Conservation (phyloP, 768 basidiomycete genomes). For the Coprinellus aureogranulatus region DNA sequence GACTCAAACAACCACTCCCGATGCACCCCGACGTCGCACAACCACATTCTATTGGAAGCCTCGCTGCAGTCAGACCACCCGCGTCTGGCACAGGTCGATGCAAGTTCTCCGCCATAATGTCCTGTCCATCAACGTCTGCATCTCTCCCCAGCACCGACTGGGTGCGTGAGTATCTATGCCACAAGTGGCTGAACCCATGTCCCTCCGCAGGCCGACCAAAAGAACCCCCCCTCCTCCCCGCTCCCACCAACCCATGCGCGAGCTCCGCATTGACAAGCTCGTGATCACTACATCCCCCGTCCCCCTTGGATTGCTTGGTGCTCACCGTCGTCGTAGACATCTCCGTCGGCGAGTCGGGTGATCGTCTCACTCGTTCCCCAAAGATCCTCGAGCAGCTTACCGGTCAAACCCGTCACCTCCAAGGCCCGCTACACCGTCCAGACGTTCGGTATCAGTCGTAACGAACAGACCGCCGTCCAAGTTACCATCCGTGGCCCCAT, state of each 20-base stretch:
- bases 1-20: too few relatives aligned
- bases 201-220: too few relatives aligned
- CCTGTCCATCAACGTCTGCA: too few relatives aligned
- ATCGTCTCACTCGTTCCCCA: constrained; percentile 96
- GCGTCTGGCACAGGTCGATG: too few relatives aligned
- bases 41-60: too few relatives aligned
- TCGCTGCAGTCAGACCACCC: too few relatives aligned
- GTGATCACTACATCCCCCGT: constrained; percentile 84
- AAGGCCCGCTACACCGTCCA: constrained; percentile 99
- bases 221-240: too few relatives aligned
- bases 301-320: constrained; percentile 8
- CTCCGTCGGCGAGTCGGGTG: constrained; percentile 99
- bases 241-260: constrained; percentile 94
- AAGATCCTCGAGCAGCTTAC: constrained; percentile 99
- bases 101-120: too few relatives aligned
- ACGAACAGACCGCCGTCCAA: constrained; percentile 99
- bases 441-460: constrained; percentile 98
- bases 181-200: too few relatives aligned
- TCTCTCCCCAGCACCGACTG: too few relatives aligned
- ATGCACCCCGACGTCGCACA: too few relatives aligned
- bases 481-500: constrained; percentile 98
- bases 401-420: constrained; percentile 96
- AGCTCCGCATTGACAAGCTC: constrained; percentile 96
- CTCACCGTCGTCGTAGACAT: constrained; percentile 66
- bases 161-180: too few relatives aligned